Percentiles rank a stretch among this genome's conserved stretches.
These are phyloP conservation scores for Aspergillus sp. DNA, from an alignment of 2,329 filamentous ascomycete genomes.

Conservation along the genomic window DNA sequence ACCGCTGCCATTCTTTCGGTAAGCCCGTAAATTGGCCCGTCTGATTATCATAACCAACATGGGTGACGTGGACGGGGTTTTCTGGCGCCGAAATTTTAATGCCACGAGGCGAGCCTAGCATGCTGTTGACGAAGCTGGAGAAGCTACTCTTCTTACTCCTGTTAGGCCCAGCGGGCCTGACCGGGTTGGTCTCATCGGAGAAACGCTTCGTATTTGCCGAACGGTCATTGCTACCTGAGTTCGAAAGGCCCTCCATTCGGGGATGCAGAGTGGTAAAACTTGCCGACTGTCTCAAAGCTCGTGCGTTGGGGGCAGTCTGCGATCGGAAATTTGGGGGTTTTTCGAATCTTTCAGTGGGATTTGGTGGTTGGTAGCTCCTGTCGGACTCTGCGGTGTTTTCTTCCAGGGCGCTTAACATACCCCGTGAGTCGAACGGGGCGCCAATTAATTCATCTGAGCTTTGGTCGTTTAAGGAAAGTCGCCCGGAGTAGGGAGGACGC, in stretches of 20 bases:
- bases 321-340: constrained; percentile 46
- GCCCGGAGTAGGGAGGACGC: constrained; percentile 34
- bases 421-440: constrained; percentile 45
- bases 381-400: constrained; percentile 38
- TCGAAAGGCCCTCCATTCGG: constrained; percentile 52
- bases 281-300: constrained; percentile 63
- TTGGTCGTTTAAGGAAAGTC: constrained; percentile 37
- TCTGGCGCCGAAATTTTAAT: constrained; percentile 96
- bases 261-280: constrained; percentile 60
- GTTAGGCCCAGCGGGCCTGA: constrained; percentile 58
- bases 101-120: constrained; percentile 81
- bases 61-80: constrained; percentile 96
- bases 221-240: constrained; percentile 46
- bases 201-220: constrained; percentile 66
- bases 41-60: constrained; percentile 94
- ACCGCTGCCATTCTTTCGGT: constrained; percentile 95
- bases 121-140: constrained; percentile 80
- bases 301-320: constrained; percentile 58
- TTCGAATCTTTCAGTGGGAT: constrained; percentile 26
- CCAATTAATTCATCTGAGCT: constrained; percentile 48
- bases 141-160: constrained; percentile 83
- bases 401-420: constrained; percentile 46
- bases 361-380: constrained; percentile 20
- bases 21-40: constrained; percentile 96
- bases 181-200: constrained; percentile 72